phyloP scores from a whole-genome alignment of 176 grass and related monocot genomes.

The Carex pumila region DNA sequence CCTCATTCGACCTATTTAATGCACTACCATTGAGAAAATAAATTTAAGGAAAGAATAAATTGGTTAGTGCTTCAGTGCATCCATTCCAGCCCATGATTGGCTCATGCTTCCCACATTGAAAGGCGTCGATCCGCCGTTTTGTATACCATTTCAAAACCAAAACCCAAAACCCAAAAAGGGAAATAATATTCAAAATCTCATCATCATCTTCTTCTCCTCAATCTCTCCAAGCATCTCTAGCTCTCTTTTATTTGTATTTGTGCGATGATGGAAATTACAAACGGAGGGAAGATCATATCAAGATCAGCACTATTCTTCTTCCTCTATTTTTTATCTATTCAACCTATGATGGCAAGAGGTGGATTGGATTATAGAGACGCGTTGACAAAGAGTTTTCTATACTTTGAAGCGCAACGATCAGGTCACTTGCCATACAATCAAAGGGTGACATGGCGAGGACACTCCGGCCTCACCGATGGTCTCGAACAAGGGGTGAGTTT shows the following conservation, averaged over 20 bases:
- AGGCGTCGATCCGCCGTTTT: background rate
- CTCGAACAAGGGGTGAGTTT: slow-evolving; percentile 68
- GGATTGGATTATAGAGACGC: slow-evolving; percentile 70
- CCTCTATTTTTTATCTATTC: background rate
- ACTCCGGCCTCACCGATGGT: slow-evolving; percentile 90
- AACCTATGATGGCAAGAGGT: background rate
- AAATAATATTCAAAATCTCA: background rate
- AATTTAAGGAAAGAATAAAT: slow-evolving; percentile 13
- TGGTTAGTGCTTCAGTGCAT: background rate
- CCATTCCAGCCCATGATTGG: background rate
- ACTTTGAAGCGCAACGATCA: slow-evolving; percentile 95
- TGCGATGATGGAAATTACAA: background rate
- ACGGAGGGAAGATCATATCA: background rate
- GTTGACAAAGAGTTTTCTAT: slow-evolving; percentile 74
- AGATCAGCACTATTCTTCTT: background rate
- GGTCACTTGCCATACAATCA: slow-evolving; percentile 87
- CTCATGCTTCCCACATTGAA: slow-evolving; percentile 21
- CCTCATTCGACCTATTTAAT: background rate
- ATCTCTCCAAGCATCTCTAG: background rate
- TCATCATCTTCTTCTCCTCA: background rate
- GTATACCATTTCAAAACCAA: background rate
- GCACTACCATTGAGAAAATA: background rate
- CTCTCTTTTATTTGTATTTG: background rate
- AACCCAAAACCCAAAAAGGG: slow-evolving; percentile 6
- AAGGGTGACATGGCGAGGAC: slow-evolving; percentile 63